Evolutionary conservation across 2,329 filamentous ascomycete species (phyloP), one percentile per base, ranked within the genome.

Genomic region (Acarospora socialis): DNA sequence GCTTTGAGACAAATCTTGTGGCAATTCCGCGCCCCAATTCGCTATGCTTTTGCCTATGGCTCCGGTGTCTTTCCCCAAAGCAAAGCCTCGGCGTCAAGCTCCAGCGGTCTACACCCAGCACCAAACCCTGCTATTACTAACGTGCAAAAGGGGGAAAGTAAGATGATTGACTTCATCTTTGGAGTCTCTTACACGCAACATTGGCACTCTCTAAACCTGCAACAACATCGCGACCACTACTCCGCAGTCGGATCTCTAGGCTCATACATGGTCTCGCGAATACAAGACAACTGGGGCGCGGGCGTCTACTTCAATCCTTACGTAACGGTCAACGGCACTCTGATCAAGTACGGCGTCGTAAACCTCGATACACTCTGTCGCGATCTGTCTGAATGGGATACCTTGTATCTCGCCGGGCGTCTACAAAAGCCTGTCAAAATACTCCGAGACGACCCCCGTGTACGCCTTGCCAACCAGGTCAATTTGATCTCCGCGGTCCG

Each of bases 141-240:
- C 44, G 81, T 84, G 43, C 87, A 95, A 55, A 77, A 82, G 46
- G 81, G 82, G 18, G 75, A 76, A 1, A 83, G 83, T 8, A 94
- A 94, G 61, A 92, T 95, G 77, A 92, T 98, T 42, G 90, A 98
- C 57, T 93, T 98, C 53, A 92, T 98, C 44, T 90, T 98, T 52
- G 90, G 87, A 16, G 87, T 95, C 7, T 82, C 81, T 1, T 82
- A 92, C 54, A 83, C 81, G 1, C 81, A 98, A 51, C 90, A 98
- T 58, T 98, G 87, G 82, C 90, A 98, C 58, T 86, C 80, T 20
- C 66, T 98, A 38, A 98, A 98, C 49, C 65, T 98, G 45, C 67
- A 70, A 42, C 79, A 94, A 53, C 80, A 98, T 50, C 78, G 81
- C 5, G 70, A 92, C 47, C 90, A 98, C 56, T 98, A 98, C 59